These are phyloP conservation scores for Penicillium cataractarum DNA, from an alignment of 495 filamentous ascomycete species.

Conservation along the genomic window DNA sequence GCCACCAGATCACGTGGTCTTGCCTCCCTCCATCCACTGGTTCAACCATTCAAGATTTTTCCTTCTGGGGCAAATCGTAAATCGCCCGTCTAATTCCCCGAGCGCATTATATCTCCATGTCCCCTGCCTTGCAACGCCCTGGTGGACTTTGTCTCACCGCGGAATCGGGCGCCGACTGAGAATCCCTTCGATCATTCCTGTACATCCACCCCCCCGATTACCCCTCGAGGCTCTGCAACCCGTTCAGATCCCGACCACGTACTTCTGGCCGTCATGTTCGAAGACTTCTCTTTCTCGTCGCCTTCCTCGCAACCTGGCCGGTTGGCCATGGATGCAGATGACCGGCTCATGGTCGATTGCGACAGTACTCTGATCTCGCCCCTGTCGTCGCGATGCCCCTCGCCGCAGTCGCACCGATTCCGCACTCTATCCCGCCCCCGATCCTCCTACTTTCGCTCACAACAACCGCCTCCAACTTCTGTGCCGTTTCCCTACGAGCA, in stretches of 20 bases:
- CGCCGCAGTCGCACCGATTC: conserved; percentile 46
- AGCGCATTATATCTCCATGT: conserved; percentile 12
- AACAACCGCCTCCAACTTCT: conserved; percentile 46
- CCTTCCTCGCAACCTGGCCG: conserved; percentile 41
- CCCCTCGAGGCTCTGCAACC: conserved; percentile 4
- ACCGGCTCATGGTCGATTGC: conserved; percentile 43
- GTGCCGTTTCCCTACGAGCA: conserved; percentile 47
- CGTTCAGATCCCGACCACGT: neutral
- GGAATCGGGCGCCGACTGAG: conserved; percentile 18
- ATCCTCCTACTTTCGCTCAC: conserved; percentile 41
- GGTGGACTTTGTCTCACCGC: conserved; percentile 16
- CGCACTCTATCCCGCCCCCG: conserved; percentile 39
- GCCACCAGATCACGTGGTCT: conserved; percentile 18
- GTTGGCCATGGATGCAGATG: conserved; percentile 42
- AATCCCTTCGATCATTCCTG: neutral
- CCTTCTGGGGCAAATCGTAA: conserved; percentile 14
- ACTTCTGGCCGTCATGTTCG: conserved; percentile 37
- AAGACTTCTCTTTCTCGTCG: conserved; percentile 52
- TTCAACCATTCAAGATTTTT: conserved; percentile 11
- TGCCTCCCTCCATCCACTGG: conserved; percentile 13
- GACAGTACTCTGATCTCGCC: conserved; percentile 48
- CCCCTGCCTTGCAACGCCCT: conserved; percentile 9
- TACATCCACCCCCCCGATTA: neutral
- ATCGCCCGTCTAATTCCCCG: neutral
- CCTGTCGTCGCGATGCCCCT: conserved; percentile 51